These are phyloP conservation scores for Colletotrichum euphorbiae DNA, from an alignment of 2,329 filamentous ascomycete species.

Conservation along the genomic window DNA sequence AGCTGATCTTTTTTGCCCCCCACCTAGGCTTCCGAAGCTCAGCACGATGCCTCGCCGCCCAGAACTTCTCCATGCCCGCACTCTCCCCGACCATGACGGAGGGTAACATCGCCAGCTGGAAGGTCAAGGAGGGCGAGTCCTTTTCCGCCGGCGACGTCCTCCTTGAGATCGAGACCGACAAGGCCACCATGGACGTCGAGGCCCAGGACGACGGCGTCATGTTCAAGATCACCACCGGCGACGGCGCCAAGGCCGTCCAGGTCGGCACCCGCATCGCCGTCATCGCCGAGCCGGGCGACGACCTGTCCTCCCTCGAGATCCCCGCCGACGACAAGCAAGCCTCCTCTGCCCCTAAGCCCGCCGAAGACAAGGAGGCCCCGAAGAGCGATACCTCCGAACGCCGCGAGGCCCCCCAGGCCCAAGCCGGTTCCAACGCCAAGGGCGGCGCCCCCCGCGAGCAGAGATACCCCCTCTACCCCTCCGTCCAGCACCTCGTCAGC, in stretches of 20 bases:
- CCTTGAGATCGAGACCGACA: slow-evolving; percentile 93
- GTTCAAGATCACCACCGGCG: slow-evolving; percentile 81
- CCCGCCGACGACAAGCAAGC: slow-evolving; percentile 73
- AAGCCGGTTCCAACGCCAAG: slow-evolving; percentile 47
- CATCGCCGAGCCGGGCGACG: slow-evolving; percentile 83
- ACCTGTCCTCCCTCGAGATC: slow-evolving; percentile 78
- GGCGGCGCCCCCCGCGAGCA: slow-evolving; percentile 65
- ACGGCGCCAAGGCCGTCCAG: slow-evolving; percentile 80
- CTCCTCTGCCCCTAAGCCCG: slow-evolving; percentile 49
- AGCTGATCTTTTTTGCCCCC: slow-evolving; percentile 28
- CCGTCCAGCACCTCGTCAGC: slow-evolving; percentile 84
- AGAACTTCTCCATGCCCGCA: slow-evolving; percentile 92
- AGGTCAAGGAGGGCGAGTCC: slow-evolving; percentile 86
- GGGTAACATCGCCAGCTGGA: slow-evolving; percentile 88
- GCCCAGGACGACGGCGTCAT: slow-evolving; percentile 89
- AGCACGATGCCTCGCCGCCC: slow-evolving; percentile 74
- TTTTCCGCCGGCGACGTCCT: slow-evolving; percentile 88
- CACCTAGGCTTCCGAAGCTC: slow-evolving; percentile 72
- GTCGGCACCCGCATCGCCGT: slow-evolving; percentile 87
- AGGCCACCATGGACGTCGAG: slow-evolving; percentile 95
- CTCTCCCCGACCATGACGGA: slow-evolving; percentile 95
- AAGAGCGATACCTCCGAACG: slow-evolving; percentile 39
- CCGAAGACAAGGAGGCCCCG: slow-evolving; percentile 44
- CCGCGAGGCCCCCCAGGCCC: slow-evolving; percentile 32
- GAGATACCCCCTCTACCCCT: slow-evolving; percentile 81